Evolutionary conservation across 176 grass and related monocot genomes (phyloP), one percentile per base, ranked within the genome.

Genomic region (Aechmea fasciata): DNA sequence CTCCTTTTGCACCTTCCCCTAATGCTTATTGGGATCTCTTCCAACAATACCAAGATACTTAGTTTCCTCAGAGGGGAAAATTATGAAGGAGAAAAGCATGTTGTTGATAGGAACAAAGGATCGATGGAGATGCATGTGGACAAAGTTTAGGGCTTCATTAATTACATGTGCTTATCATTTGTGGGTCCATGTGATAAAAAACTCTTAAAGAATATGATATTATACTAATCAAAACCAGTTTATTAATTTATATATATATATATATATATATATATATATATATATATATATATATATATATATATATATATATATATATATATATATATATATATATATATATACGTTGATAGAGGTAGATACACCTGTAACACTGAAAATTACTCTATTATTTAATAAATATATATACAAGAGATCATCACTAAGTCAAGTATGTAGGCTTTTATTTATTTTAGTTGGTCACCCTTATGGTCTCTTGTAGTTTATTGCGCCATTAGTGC

Each of bases 11-110:
- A 19, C 55, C 55, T 61, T 61, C 55, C 20, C 55, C 55, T 20
- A 61, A 9, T 61, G 17, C 55, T 61, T 61, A 61, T 61, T 61
- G 55, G 55, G 55, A 61, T 7, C 20, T 61, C 55, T 61, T 61
- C 20, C 55, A 19, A 9, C 55, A 61, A 18, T 19, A 61, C 17
- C 17, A 2, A 11, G 55, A 61, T 61, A 15, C 20, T 22, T 61
- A 61, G 55, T 61, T 61, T 61, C 17, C 20, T 61, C 10, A 18
- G 0, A 18, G 15, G 14, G 22, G 17, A 10, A 10, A 18, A 61
- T 61, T 61, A 19, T n/a, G 13, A 22, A 22, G 55, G 55, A 20
- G n/a, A 61, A 61, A 61, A 61, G 55, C 17, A 61, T 22, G 15
- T 61, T n/a, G 52, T 10, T 22, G n/a, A 10, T n/a, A 18, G 13